Evolutionary conservation across 2,329 filamentous ascomycete genomes (phyloP).

Genomic region (Fusarium xylarioides): DNA sequence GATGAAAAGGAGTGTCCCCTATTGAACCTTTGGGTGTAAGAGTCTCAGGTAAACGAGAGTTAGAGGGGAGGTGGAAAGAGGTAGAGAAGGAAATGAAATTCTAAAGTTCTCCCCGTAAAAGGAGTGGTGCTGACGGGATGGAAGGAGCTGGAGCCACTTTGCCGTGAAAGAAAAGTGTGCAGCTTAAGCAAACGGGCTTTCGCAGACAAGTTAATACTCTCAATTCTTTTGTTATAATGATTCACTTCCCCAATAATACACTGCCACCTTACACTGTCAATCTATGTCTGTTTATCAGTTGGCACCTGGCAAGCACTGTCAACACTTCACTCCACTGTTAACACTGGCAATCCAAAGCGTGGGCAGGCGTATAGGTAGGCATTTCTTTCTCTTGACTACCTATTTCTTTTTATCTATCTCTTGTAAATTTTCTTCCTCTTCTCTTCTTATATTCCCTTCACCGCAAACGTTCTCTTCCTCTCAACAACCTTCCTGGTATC

Average conservation of each 20-base stretch:
- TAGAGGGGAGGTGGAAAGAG: too few relatives aligned
- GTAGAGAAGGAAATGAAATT: neutral
- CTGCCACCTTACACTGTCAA: neutral
- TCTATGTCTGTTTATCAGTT: neutral
- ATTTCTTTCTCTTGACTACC: neutral
- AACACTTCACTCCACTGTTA: neutral
- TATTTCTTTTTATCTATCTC: neutral
- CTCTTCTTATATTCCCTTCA: neutral
- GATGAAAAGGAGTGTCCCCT: too few relatives aligned
- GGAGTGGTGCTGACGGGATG: neutral
- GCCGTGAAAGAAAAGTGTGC: neutral
- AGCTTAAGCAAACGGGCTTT: neutral
- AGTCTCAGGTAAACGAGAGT: neutral
- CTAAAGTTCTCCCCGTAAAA: neutral
- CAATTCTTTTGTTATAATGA: neutral
- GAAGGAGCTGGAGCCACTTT: neutral
- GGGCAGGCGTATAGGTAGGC: neutral
- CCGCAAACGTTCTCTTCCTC: neutral
- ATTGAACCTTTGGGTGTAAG: too few relatives aligned
- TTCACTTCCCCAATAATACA: neutral
- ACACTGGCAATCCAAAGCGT: neutral
- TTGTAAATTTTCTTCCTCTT: neutral
- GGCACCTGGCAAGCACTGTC: neutral
- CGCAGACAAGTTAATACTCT: neutral
- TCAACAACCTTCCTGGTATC: neutral